These are phyloP conservation scores for Gynostemma pentaphyllum DNA, from an alignment of 306 rosid species.

Conservation along the genomic window DNA sequence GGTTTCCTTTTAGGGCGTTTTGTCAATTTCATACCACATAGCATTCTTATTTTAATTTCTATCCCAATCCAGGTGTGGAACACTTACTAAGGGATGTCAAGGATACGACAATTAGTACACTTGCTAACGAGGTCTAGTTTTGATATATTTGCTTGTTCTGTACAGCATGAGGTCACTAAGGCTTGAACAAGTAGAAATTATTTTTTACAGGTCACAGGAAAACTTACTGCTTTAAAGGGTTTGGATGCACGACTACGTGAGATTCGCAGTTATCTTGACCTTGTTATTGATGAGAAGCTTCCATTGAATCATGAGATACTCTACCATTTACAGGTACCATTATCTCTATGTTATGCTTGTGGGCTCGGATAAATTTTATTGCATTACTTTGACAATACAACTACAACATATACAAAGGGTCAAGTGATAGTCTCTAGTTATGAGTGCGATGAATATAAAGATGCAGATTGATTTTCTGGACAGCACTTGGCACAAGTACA, in stretches of 20 bases:
- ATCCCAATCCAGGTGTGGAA: conserved; percentile 69
- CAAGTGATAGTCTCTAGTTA: background rate
- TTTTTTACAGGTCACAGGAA: conserved; percentile 55
- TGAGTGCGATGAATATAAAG: background rate
- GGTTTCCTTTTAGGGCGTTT: background rate
- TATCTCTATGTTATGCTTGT: background rate
- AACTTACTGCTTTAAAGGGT: conserved; percentile 84
- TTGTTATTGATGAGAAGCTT: conserved; percentile 62
- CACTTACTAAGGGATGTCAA: conserved; percentile 77
- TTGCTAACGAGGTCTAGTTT: conserved; percentile 64
- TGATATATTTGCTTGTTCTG: background rate
- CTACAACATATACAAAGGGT: no score
- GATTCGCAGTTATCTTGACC: conserved; percentile 75
- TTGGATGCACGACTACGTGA: conserved; percentile 70
- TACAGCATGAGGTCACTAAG: background rate
- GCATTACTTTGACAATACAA: background rate
- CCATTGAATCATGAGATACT: conserved; percentile 86
- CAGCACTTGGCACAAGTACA: background rate
- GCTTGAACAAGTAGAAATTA: background rate
- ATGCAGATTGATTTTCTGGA: background rate
- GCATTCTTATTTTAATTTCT: conserved; percentile 10
- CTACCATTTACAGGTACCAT: conserved; percentile 69
- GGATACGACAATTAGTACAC: conserved; percentile 76
- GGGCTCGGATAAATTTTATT: background rate
- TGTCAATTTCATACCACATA: background rate